Percentiles rank a stretch among this genome's conserved stretches.
Evolutionary conservation across 257 asterid species (phyloP).

Genomic region (Fraxinus excelsior): DNA sequence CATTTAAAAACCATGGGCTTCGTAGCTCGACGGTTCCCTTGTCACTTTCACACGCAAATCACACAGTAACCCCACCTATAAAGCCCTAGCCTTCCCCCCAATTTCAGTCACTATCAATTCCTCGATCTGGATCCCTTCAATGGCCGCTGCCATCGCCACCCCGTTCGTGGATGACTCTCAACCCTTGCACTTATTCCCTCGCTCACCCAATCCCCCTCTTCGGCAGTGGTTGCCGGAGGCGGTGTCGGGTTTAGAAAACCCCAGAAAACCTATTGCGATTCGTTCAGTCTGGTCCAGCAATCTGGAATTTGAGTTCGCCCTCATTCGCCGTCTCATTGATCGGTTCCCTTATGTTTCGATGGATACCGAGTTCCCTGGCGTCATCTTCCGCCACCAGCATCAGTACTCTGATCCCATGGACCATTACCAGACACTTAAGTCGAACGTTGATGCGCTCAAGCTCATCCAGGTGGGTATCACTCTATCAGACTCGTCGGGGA

Average conservation of each 20-base stretch:
- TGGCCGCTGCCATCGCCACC: slow-evolving; percentile 28
- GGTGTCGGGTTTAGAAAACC: slow-evolving; percentile 7
- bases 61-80: not conserved
- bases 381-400: slow-evolving; percentile 45
- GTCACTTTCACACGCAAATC: not conserved
- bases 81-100: slow-evolving; percentile 32
- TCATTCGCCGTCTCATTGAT: slow-evolving; percentile 41
- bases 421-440: slow-evolving; percentile 58
- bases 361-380: slow-evolving; percentile 66
- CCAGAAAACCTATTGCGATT: slow-evolving; percentile 33
- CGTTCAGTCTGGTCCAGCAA: slow-evolving; percentile 54
- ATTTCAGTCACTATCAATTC: slow-evolving; percentile 18
- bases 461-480: slow-evolving; percentile 84
- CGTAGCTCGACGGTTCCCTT: too few relatives aligned
- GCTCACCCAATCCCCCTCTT: not conserved
- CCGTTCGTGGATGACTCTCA: slow-evolving; percentile 28
- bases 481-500: slow-evolving; percentile 60
- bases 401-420: slow-evolving; percentile 44
- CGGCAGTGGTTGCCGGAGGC: slow-evolving; percentile 19
- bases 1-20: too few relatives aligned
- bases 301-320: slow-evolving; percentile 42
- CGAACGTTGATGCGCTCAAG: slow-evolving; percentile 70
- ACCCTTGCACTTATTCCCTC: slow-evolving; percentile 1
- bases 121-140: slow-evolving; percentile 39
- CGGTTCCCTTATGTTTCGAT: slow-evolving; percentile 41